Percentiles rank a stretch among this genome's conserved stretches.
Evolutionary conservation across 2,329 filamentous ascomycete species (phyloP).

Genomic region (Seiridium cupressi): DNA sequence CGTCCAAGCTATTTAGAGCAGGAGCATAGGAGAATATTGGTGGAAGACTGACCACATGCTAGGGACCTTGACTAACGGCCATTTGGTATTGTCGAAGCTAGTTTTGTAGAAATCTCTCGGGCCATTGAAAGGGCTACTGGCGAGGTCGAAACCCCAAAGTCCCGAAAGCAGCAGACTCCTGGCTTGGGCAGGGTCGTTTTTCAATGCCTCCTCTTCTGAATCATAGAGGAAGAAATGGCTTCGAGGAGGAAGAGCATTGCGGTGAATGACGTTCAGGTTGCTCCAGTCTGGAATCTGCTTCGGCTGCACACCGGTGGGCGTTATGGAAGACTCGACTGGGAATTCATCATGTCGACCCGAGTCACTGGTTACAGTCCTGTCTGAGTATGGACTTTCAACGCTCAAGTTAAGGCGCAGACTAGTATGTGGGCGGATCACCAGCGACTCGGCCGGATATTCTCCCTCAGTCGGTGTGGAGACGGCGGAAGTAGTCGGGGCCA

Average conservation of each 20-base stretch:
- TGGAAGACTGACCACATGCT: constrained; percentile 50
- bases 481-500: constrained; percentile 3
- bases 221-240: constrained; percentile 55
- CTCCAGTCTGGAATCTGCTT: constrained; percentile 53
- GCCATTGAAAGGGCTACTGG: constrained; percentile 43
- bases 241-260: constrained; percentile 56
- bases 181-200: constrained; percentile 34
- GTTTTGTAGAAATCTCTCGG: constrained; percentile 37
- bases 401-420: constrained; percentile 4
- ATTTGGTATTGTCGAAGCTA: constrained; percentile 32
- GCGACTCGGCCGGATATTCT: background rate
- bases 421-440: constrained; percentile 3
- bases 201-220: constrained; percentile 46
- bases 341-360: background rate
- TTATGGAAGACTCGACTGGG: background rate
- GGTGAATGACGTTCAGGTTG: constrained; percentile 58
- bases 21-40: background rate
- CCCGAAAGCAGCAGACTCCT: constrained; percentile 47
- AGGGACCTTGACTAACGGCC: constrained; percentile 56
- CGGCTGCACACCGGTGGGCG: constrained; percentile 22
- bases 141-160: constrained; percentile 52
- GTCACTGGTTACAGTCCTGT: background rate
- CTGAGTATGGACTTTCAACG: background rate
- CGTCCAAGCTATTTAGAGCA: background rate
- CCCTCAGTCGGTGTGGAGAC: background rate